These are phyloP conservation scores for Diatrype stigma DNA, from an alignment of 2,329 filamentous ascomycete genomes.

Conservation along the genomic window DNA sequence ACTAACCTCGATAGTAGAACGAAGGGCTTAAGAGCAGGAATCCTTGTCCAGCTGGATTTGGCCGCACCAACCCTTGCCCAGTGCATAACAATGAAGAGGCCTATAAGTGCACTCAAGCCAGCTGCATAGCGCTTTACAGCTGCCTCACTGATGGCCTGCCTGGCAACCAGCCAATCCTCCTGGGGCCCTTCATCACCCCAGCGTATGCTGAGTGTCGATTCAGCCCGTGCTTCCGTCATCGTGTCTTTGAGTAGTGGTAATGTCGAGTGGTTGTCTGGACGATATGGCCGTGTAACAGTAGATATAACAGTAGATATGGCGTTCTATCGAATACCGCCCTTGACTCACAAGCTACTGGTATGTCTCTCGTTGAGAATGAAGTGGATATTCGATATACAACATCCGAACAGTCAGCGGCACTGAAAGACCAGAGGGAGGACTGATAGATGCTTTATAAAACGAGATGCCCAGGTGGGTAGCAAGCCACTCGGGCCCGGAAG, in stretches of 20 bases:
- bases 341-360: too few relatives aligned
- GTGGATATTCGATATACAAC: too few relatives aligned
- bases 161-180: not conserved
- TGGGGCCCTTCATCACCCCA: not conserved
- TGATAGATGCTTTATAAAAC: too few relatives aligned
- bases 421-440: too few relatives aligned
- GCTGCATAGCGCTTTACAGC: not conserved
- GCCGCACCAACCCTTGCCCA: not conserved
- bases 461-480: too few relatives aligned
- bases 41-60: not conserved
- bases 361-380: too few relatives aligned
- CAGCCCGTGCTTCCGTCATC: not conserved
- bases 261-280: too few relatives aligned
- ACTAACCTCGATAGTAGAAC: conserved; percentile 18
- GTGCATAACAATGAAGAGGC: not conserved
- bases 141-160: not conserved
- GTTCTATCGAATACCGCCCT: too few relatives aligned
- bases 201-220: not conserved
- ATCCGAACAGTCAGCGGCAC: too few relatives aligned
- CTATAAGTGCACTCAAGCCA: not conserved
- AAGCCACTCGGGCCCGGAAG: too few relatives aligned
- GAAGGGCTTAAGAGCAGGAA: conserved; percentile 5
- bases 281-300: too few relatives aligned
- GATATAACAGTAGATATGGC: too few relatives aligned
- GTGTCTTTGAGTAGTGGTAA: not conserved